Evolutionary conservation across 805 yeast species (phyloP).

Genomic region (Diddensiella santjacobensis): DNA sequence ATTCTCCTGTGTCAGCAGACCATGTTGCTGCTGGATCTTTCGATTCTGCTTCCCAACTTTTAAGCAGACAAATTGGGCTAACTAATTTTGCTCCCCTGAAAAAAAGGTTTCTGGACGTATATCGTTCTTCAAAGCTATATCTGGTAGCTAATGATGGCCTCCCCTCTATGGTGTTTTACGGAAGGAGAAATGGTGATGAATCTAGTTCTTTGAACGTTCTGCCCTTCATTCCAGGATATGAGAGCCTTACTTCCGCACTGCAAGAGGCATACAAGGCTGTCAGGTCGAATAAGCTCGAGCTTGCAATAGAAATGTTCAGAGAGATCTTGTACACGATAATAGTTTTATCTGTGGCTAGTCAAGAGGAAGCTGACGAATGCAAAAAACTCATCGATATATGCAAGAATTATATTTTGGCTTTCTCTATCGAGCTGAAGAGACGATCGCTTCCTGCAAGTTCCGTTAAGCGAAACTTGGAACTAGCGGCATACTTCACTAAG

Average conservation of each 20-base stretch:
- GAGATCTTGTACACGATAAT: slow-evolving; percentile 71
- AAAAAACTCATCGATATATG: slow-evolving; percentile 66
- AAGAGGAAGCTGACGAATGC: slow-evolving; percentile 75
- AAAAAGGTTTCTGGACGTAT: slow-evolving; percentile 76
- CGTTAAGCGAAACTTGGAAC: slow-evolving; percentile 81
- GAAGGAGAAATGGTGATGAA: slow-evolving; percentile 57
- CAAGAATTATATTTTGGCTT: slow-evolving; percentile 87
- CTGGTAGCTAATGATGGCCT: slow-evolving; percentile 71
- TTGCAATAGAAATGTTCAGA: slow-evolving; percentile 78
- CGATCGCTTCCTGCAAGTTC: slow-evolving; percentile 64
- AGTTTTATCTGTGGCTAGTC: slow-evolving; percentile 63
- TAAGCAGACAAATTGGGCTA: slow-evolving; percentile 85
- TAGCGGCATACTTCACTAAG: slow-evolving; percentile 93
- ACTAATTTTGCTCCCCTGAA: slow-evolving; percentile 85
- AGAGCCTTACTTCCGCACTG: slow-evolving; percentile 54
- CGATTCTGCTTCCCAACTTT: slow-evolving; percentile 90
- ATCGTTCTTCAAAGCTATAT: slow-evolving; percentile 71
- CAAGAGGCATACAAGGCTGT: slow-evolving; percentile 77
- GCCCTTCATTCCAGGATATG: slow-evolving; percentile 76
- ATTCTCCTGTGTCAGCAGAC: slow-evolving; percentile 85
- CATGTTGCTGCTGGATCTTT: slow-evolving; percentile 95
- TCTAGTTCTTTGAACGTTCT: slow-evolving; percentile 48
- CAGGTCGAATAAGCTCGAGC: slow-evolving; percentile 76
- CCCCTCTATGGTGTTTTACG: slow-evolving; percentile 63
- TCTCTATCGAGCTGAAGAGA: slow-evolving; percentile 86